A percentile compares a stretch with the other conserved stretches of the same genome.
phyloP scores from a whole-genome alignment of 2,329 filamentous ascomycete species.

The Pseudogymnoascus sp. region DNA sequence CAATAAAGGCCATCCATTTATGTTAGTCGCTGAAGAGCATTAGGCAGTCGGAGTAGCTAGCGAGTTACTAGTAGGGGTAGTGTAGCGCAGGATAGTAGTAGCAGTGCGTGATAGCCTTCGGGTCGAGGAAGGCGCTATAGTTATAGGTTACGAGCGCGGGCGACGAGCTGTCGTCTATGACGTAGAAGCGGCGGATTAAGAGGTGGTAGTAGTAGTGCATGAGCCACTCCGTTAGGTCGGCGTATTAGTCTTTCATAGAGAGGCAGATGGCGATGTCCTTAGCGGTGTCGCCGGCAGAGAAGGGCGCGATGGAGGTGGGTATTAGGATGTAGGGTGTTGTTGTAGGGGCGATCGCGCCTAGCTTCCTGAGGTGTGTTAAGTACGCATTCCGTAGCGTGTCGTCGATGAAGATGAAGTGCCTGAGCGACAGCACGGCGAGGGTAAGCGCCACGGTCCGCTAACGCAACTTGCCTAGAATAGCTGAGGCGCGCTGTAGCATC shows the following conservation, averaged over 20 bases:
- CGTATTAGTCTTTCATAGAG: slow-evolving; percentile 18
- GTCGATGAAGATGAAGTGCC: background rate
- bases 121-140: slow-evolving; percentile 15
- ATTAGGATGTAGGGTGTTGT: background rate
- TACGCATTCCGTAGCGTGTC: background rate
- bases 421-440: background rate
- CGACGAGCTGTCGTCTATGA: slow-evolving; percentile 23
- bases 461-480: background rate
- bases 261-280: slow-evolving; percentile 23
- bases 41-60: slow-evolving; percentile 20
- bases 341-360: background rate
- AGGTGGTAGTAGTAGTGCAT: slow-evolving; percentile 23
- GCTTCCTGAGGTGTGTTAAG: background rate
- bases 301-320: background rate
- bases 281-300: slow-evolving; percentile 25
- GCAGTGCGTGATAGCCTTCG: slow-evolving; percentile 19
- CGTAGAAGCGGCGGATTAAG: slow-evolving; percentile 22
- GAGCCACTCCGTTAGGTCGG: slow-evolving; percentile 21
- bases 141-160: slow-evolving; percentile 15
- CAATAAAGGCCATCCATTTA: slow-evolving; percentile 28
- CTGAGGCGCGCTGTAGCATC: background rate
- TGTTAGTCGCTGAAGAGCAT: slow-evolving; percentile 20
- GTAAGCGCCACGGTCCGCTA: background rate
- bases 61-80: slow-evolving; percentile 14
- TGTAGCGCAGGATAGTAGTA: slow-evolving; percentile 15